phyloP scores from a whole-genome alignment of 768 basidiomycete species.

The Boletus vermiculosoides region DNA sequence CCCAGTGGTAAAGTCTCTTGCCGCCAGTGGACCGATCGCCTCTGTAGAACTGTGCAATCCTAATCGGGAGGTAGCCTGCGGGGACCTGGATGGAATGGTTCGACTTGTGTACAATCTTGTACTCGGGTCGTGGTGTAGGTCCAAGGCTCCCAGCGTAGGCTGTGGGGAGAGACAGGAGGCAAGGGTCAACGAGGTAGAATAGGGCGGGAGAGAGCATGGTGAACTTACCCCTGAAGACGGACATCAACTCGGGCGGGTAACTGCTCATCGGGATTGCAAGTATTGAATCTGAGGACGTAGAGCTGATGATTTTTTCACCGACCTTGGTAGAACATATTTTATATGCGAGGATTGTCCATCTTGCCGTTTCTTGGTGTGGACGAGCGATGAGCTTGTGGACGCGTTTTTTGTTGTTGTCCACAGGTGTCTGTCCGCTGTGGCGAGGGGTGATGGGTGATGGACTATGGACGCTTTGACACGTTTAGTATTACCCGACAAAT shows the following conservation, averaged over 20 bases:
- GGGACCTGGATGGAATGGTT: constrained; percentile 11
- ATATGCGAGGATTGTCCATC: constrained; percentile 8
- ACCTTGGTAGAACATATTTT: constrained; percentile 5
- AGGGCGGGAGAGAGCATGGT: too few species aligned
- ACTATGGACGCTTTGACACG: neutral
- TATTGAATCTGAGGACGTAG: neutral
- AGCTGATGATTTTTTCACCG: neutral
- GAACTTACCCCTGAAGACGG: constrained; percentile 4
- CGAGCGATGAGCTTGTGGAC: neutral
- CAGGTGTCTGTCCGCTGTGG: neutral
- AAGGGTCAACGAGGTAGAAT: neutral
- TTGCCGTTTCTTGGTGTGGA: neutral
- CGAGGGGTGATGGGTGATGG: neutral
- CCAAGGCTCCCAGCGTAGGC: constrained; percentile 10
- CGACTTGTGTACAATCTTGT: constrained; percentile 7
- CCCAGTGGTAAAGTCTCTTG: constrained; percentile 11
- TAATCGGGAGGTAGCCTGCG: constrained; percentile 13
- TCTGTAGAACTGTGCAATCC: constrained; percentile 14
- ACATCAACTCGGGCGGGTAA: constrained; percentile 11
- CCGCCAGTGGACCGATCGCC: constrained; percentile 2
- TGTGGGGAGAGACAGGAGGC: neutral
- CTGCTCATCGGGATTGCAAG: constrained; percentile 4
- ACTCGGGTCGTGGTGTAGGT: neutral
- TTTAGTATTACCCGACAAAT: neutral
- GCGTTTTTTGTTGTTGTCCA: neutral